Conservation (phyloP, 768 basidiomycete genomes). For the Amyloporia xantha region DNA sequence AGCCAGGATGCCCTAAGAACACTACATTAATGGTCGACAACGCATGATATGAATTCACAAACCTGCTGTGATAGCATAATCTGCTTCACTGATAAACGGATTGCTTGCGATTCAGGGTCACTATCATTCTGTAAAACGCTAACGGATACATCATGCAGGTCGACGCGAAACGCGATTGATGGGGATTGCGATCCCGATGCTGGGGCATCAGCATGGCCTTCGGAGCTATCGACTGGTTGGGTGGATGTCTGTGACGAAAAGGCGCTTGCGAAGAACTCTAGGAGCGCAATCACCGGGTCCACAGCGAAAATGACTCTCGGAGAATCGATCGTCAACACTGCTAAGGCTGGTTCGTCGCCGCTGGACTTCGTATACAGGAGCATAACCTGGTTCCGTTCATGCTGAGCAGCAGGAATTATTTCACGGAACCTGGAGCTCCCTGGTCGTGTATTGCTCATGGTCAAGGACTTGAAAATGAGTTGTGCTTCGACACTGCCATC, state of each 20-base stretch:
- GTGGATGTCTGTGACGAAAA: slow-evolving; percentile 24
- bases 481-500: slow-evolving; percentile 86
- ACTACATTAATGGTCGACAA: neutral
- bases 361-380: slow-evolving; percentile 78
- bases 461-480: slow-evolving; percentile 83
- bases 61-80: slow-evolving; percentile 91
- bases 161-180: slow-evolving; percentile 65
- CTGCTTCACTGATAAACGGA: slow-evolving; percentile 77
- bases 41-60: slow-evolving; percentile 17
- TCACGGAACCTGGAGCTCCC: slow-evolving; percentile 85
- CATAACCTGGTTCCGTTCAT: slow-evolving; percentile 91
- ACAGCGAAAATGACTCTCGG: slow-evolving; percentile 89
- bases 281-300: slow-evolving; percentile 84
- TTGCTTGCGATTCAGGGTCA: slow-evolving; percentile 75
- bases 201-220: slow-evolving; percentile 10
- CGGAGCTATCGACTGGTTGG: slow-evolving; percentile 9
- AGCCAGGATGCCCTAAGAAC: slow-evolving; percentile 64
- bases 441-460: slow-evolving; percentile 81
- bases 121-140: slow-evolving; percentile 83
- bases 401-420: slow-evolving; percentile 88
- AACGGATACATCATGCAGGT: slow-evolving; percentile 86
- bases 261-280: slow-evolving; percentile 73
- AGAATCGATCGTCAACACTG: slow-evolving; percentile 84
- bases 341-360: slow-evolving; percentile 55
- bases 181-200: slow-evolving; percentile 10